Conservation (phyloP, 179 eudicot species). For the Sideroxylon spinosum region DNA sequence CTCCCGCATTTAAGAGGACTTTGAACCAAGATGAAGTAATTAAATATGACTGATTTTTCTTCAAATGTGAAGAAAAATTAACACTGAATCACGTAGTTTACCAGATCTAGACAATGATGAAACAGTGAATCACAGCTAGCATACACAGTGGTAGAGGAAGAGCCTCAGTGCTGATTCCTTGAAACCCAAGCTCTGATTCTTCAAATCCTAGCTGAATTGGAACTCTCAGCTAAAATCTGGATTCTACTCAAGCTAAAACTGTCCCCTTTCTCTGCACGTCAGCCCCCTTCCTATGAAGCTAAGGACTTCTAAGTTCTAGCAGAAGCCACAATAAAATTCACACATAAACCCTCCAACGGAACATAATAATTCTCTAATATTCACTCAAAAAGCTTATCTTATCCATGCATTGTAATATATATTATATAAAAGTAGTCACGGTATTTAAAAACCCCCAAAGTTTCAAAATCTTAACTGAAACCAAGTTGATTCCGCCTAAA, state of each 20-base stretch:
- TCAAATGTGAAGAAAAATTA: background rate
- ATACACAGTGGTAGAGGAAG: background rate
- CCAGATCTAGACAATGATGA: no score
- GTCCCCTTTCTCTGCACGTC: background rate
- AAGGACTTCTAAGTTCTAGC: background rate
- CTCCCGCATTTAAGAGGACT: background rate
- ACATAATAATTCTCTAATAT: no score
- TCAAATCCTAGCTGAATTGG: background rate
- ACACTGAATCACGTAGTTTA: no score
- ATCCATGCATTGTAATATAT: no score
- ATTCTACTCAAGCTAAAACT: background rate
- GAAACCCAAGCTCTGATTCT: background rate
- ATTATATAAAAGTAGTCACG: background rate
- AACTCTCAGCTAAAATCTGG: background rate
- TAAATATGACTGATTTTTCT: background rate
- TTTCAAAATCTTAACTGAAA: background rate
- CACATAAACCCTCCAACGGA: background rate
- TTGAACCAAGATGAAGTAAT: background rate
- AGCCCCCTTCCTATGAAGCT: background rate
- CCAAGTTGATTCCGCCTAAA: background rate
- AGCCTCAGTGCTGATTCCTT: background rate
- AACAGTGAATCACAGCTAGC: no score
- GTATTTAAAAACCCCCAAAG: background rate
- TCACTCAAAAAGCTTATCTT: background rate
- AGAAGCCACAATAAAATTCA: background rate